A percentile compares a stretch with the other conserved stretches of the same genome.
Evolutionary conservation across 495 filamentous ascomycete genomes (phyloP).

Genomic region (Tuber indicum): DNA sequence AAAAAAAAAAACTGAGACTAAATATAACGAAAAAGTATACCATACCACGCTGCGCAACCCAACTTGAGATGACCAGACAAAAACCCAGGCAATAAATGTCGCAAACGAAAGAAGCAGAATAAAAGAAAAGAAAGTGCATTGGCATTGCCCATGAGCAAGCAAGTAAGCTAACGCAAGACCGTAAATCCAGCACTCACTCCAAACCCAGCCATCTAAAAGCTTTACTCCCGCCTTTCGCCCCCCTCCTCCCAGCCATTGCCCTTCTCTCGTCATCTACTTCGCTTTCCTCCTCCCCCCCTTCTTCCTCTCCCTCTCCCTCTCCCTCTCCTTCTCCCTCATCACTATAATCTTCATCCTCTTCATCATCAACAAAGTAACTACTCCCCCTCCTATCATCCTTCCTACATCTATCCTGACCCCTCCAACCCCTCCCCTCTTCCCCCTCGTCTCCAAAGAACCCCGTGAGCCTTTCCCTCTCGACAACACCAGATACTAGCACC

Average conservation of each 20-base stretch:
- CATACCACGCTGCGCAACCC: not conserved
- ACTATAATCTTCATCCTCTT: constrained; percentile 25
- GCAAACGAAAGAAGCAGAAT: not conserved
- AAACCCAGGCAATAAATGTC: not conserved
- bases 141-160: not conserved
- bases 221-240: constrained; percentile 33
- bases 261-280: constrained; percentile 15
- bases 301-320: constrained; percentile 17
- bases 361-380: constrained; percentile 29
- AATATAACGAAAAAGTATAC: not conserved
- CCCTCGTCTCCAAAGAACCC: constrained; percentile 14
- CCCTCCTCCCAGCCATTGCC: constrained; percentile 12
- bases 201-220: constrained; percentile 34
- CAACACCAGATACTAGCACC: constrained; percentile 9
- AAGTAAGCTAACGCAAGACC: not conserved
- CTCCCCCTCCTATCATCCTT: constrained; percentile 11
- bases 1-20: not conserved
- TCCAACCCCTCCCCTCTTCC: constrained; percentile 7
- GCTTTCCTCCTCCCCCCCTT: constrained; percentile 25
- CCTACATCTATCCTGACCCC: not conserved
- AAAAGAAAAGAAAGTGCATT: not conserved
- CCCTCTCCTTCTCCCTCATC: constrained; percentile 14
- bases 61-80: not conserved
- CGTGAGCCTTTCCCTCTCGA: constrained; percentile 24
- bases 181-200: constrained; percentile 9